Percentiles rank a stretch among this genome's conserved stretches.
phyloP scores from a whole-genome alignment of 768 basidiomycete species.

The Xanthoconium stramineum region DNA sequence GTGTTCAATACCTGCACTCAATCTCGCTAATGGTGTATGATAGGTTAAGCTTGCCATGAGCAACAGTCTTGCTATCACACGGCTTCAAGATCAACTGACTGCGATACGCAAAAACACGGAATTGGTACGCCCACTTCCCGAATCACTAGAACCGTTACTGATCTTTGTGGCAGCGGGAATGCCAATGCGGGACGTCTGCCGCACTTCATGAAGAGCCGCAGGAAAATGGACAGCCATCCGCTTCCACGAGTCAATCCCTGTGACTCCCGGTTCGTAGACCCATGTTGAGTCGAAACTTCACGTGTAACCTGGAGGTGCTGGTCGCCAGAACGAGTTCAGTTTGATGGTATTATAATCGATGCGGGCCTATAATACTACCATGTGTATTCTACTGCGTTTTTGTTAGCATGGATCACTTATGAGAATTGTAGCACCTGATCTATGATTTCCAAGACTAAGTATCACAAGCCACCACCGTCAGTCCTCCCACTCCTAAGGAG shows the following conservation, averaged over 20 bases:
- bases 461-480: not conserved
- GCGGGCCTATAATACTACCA: no score
- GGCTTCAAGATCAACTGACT: slow-evolving; percentile 9
- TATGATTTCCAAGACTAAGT: no score
- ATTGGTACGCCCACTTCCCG: not conserved
- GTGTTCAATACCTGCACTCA: not conserved
- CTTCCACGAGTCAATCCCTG: not conserved
- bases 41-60: slow-evolving; percentile 15
- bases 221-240: not conserved
- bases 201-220: not conserved
- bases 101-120: not conserved
- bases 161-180: slow-evolving; percentile 6
- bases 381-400: not conserved
- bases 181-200: not conserved
- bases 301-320: no score
- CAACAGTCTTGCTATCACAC: slow-evolving; percentile 2
- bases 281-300: no score
- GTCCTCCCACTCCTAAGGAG: not conserved
- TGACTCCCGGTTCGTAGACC: not conserved
- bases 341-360: no score
- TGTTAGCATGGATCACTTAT: not conserved
- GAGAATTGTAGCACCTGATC: not conserved
- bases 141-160: not conserved
- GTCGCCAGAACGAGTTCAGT: no score
- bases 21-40: not conserved